Base-by-base conservation (phyloP, 306 rosid species). In the Begonia fuchsioides region DNA sequence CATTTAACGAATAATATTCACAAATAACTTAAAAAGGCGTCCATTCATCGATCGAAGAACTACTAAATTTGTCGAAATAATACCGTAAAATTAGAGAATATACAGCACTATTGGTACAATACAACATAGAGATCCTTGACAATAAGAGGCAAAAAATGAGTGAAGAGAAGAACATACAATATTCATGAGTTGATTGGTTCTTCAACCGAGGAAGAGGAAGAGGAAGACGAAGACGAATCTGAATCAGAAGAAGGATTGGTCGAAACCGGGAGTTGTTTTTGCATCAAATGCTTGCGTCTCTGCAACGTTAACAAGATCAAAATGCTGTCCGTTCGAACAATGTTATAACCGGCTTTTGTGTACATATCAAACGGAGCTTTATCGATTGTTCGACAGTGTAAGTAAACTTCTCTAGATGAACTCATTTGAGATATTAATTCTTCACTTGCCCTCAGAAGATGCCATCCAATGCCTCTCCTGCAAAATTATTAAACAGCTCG, bases 401-500 rank as follows among this genome's bases (percentile, higher is more conserved):
- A 70, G 69, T 84, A 84, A 58, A 68, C 80, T 58, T 84, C 94
- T 55, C 74, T 72, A 60, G 93, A 55, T 44, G 77, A 64, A 71
- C 72, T 79, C 85, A 75, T 72, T 67, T 52, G 75, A 40, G 80
- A 79, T 53, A 84, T 79, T 45, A 90, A 61, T 54, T 90, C 95
- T 70, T 90, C 97, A 44, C 94, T 65, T 35, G 94, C 95, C 76
- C 76, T 79, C 44, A 90, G 72, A 72, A 90, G 94, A 79, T 84
- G 97, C 97, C 94, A 79, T 45, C 97, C 97, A 58, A 90, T 81
- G 62, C 87, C 95, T 73, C 82, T 90, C 80, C 97, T 90, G 80
- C 56, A 57, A 72, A n/a, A n/a, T n/a, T n/a, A 16, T 57, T 17
- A 8, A 15, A 40, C 43, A 60, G 17, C n/a, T 15, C 7, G 12